A percentile compares a stretch with the other conserved stretches of the same genome.
These are phyloP conservation scores for Suillus placidus DNA, from an alignment of 768 basidiomycete genomes.

Conservation along the genomic window DNA sequence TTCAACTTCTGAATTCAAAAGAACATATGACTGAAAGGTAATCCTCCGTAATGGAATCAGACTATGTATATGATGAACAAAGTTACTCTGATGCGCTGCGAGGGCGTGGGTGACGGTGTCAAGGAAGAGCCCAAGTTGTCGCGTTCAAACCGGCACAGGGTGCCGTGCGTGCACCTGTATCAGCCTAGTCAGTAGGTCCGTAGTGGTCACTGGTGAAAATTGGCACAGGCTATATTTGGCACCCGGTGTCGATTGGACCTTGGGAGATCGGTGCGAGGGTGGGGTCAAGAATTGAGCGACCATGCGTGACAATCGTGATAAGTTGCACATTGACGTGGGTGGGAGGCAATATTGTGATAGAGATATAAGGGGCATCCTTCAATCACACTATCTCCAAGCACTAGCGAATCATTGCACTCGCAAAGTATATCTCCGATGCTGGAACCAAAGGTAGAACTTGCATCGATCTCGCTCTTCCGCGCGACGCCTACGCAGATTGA, in stretches of 20 bases:
- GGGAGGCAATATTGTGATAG: neutral
- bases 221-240: neutral
- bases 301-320: neutral
- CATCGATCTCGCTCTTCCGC: slow-evolving; percentile 44
- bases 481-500: slow-evolving; percentile 51
- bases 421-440: slow-evolving; percentile 1
- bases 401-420: neutral
- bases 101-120: neutral
- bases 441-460: slow-evolving; percentile 16
- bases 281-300: neutral
- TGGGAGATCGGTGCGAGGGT: neutral
- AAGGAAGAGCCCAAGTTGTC: neutral
- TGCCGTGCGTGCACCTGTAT: neutral
- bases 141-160: neutral
- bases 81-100: neutral
- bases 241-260: neutral
- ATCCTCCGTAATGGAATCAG: neutral
- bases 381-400: neutral
- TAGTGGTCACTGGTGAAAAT: neutral
- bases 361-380: neutral
- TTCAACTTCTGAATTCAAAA: neutral
- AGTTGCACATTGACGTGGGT: neutral
- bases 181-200: neutral
- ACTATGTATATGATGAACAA: neutral
- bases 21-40: neutral